Evolutionary conservation across 176 grass and related monocot species (phyloP).

Genomic region (Typha latifolia): DNA sequence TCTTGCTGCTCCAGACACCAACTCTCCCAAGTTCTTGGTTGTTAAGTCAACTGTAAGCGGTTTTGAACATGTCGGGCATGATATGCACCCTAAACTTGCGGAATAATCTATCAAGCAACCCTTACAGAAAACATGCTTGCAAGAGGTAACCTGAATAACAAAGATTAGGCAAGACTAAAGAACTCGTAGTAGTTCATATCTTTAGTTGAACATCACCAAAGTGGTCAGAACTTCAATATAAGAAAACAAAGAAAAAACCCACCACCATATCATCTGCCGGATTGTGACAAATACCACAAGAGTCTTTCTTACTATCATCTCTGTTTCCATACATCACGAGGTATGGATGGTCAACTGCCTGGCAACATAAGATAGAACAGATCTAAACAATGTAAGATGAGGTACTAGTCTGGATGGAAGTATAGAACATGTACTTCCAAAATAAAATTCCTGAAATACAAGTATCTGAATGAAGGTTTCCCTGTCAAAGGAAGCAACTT

Average conservation of each 20-base stretch:
- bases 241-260: conserved; percentile 8
- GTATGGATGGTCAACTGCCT: conserved; percentile 97
- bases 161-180: conserved; percentile 4
- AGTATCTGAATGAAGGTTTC: too few relatives aligned
- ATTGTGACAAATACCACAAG: conserved; percentile 64
- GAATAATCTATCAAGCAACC: conserved; percentile 72
- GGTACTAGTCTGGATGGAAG: too few relatives aligned
- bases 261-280: conserved; percentile 73
- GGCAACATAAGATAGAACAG: conserved; percentile 16
- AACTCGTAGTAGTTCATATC: not conserved
- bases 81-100: conserved; percentile 51
- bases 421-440: too few relatives aligned
- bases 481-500: too few relatives aligned
- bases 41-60: conserved; percentile 80
- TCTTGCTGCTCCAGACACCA: conserved; percentile 19
- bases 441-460: too few relatives aligned
- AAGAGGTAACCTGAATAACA: conserved; percentile 65
- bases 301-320: conserved; percentile 25
- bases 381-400: not conserved
- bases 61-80: conserved; percentile 69
- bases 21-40: conserved; percentile 28
- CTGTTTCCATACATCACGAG: conserved; percentile 59
- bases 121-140: conserved; percentile 87
- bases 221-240: not conserved
- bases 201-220: not conserved